These are phyloP conservation scores for Rauvolfia tetraphylla DNA, from an alignment of 257 asterid genomes.

Conservation along the genomic window DNA sequence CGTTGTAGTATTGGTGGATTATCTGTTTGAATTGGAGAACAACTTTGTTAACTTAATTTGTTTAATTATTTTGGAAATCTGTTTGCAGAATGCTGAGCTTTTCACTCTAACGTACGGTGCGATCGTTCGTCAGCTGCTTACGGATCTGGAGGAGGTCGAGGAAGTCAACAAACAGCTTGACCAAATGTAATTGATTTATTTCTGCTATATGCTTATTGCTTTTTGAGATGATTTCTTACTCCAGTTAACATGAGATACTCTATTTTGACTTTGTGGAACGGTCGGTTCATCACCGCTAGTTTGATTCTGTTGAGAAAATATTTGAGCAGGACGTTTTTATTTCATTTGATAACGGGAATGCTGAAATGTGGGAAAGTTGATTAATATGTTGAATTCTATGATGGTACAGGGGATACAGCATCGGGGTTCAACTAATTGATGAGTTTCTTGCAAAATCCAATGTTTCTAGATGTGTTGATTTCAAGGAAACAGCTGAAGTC, in stretches of 20 bases:
- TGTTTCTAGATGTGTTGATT: constrained; percentile 86
- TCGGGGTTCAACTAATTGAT: constrained; percentile 79
- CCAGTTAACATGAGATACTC: background rate
- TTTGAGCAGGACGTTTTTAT: background rate
- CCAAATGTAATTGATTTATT: constrained; percentile 54
- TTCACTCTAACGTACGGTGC: constrained; percentile 94
- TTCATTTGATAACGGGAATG: background rate
- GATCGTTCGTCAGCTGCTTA: constrained; percentile 84
- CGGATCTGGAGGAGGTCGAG: constrained; percentile 98
- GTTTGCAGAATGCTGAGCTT: constrained; percentile 75
- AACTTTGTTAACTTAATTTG: background rate
- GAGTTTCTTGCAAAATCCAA: constrained; percentile 91
- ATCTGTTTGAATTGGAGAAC: background rate
- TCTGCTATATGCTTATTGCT: background rate
- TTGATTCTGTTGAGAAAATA: background rate
- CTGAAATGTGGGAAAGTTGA: background rate
- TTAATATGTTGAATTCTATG: background rate
- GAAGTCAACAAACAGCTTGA: constrained; percentile 98
- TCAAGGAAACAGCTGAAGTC: constrained; percentile 94
- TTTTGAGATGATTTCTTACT: background rate
- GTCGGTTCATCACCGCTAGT: background rate
- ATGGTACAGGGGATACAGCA: constrained; percentile 77
- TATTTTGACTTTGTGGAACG: background rate
- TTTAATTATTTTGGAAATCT: constrained; percentile 1
- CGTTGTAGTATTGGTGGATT: background rate